A percentile compares a stretch with the other conserved stretches of the same genome.
Evolutionary conservation across 2,329 filamentous ascomycete genomes (phyloP).

Genomic region (Phaeoacremonium minimum): DNA sequence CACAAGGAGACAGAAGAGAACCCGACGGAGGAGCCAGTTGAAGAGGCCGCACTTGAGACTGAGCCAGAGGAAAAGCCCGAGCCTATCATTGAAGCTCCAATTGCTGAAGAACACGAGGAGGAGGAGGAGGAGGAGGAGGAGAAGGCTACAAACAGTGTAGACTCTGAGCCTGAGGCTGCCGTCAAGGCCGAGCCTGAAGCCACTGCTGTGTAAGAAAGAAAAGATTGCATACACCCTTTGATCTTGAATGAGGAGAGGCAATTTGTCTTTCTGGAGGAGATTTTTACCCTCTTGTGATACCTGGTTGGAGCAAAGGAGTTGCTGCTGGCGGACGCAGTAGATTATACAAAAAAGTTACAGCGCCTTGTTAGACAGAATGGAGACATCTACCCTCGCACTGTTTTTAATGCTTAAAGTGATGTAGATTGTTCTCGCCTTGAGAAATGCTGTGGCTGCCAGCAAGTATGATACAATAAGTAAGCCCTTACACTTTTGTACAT

Average conservation of each 20-base stretch:
- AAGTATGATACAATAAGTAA: too few species aligned
- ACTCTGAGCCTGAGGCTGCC: too few species aligned
- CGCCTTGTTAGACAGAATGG: background rate
- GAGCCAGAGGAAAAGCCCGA: background rate
- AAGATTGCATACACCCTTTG: background rate
- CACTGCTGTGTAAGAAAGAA: background rate
- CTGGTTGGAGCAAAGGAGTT: background rate
- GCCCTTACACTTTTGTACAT: too few species aligned
- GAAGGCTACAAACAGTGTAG: constrained; percentile 2
- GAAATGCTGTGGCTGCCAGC: too few species aligned
- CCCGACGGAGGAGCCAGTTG: background rate
- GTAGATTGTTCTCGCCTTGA: too few species aligned
- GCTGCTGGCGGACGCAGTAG: background rate
- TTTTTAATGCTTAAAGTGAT: too few species aligned
- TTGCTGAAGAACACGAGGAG: background rate
- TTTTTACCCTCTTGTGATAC: background rate
- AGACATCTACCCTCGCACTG: background rate
- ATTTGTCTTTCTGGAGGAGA: background rate
- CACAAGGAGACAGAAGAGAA: constrained; percentile 1
- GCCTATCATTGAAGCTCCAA: background rate
- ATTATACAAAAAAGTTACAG: background rate
- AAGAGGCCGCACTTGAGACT: background rate
- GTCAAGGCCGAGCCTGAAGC: too few species aligned
- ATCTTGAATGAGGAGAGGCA: background rate
- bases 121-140: constrained; percentile 3